phyloP scores from a whole-genome alignment of 768 basidiomycete genomes.

The Chlorophyllum brunneum region DNA sequence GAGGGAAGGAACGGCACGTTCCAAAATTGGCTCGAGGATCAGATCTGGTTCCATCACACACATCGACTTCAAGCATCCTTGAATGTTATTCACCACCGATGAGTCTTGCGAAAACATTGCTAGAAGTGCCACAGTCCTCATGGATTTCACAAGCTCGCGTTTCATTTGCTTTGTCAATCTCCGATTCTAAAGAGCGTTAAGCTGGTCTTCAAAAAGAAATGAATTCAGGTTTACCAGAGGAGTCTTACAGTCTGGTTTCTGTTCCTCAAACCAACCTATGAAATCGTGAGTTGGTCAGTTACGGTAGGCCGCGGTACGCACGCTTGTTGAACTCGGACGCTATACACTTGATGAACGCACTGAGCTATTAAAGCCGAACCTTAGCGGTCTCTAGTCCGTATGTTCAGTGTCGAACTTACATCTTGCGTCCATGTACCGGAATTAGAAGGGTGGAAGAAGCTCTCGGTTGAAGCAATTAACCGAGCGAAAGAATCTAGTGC shows the following conservation, averaged over 20 bases:
- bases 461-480: constrained; percentile 82
- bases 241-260: constrained; percentile 74
- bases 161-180: constrained; percentile 76
- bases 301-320: constrained; percentile 21
- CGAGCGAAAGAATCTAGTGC: constrained; percentile 84
- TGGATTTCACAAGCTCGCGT: constrained; percentile 77
- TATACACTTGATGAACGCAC: constrained; percentile 81
- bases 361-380: constrained; percentile 41
- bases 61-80: constrained; percentile 80
- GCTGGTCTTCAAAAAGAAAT: not conserved
- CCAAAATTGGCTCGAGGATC: constrained; percentile 75
- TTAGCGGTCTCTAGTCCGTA: not conserved
- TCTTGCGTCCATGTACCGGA: constrained; percentile 80
- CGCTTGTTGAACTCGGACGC: constrained; percentile 85
- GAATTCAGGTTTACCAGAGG: constrained; percentile 42
- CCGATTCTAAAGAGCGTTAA: constrained; percentile 45
- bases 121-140: constrained; percentile 79
- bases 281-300: constrained; percentile 11
- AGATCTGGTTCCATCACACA: constrained; percentile 83
- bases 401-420: constrained; percentile 33
- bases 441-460: constrained; percentile 89
- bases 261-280: constrained; percentile 76
- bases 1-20: constrained; percentile 82
- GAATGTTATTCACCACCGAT: constrained; percentile 69
- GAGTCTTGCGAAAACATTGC: constrained; percentile 88